Evolutionary conservation across 2,329 filamentous ascomycete genomes (phyloP).

Genomic region (Hymenoscyphus fraxineus): DNA sequence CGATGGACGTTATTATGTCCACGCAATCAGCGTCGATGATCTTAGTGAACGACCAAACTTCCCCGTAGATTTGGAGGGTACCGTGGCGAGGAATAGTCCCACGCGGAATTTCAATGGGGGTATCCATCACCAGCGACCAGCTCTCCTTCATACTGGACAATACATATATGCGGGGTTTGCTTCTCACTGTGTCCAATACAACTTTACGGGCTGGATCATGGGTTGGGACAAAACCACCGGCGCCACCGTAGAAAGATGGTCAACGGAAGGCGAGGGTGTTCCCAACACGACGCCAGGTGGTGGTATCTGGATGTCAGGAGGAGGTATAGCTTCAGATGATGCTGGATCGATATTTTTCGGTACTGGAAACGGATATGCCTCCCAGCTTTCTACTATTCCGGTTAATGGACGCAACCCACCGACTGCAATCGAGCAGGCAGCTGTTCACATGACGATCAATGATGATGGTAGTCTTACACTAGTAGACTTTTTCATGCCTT

Average conservation of each 20-base stretch:
- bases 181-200: constrained; percentile 49
- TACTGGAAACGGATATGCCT: constrained; percentile 47
- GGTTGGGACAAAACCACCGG: constrained; percentile 46
- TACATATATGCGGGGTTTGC: constrained; percentile 48
- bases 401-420: constrained; percentile 44
- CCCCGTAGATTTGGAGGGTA: constrained; percentile 42
- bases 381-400: constrained; percentile 42
- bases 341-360: constrained; percentile 45
- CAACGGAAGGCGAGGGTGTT: constrained; percentile 43
- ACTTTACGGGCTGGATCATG: constrained; percentile 48
- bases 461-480: constrained; percentile 41
- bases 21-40: constrained; percentile 45
- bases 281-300: constrained; percentile 39
- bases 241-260: constrained; percentile 41
- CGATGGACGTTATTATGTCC: constrained; percentile 43
- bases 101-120: constrained; percentile 44
- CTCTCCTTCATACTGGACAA: constrained; percentile 43
- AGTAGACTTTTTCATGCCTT: constrained; percentile 50
- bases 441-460: constrained; percentile 46
- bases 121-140: constrained; percentile 46
- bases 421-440: constrained; percentile 45
- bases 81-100: constrained; percentile 43
- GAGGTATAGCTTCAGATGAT: constrained; percentile 46
- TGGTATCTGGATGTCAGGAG: constrained; percentile 49
- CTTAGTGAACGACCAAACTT: constrained; percentile 41